Evolutionary conservation across 495 filamentous ascomycete species (phyloP).

Genomic region (Xylaria venustula): DNA sequence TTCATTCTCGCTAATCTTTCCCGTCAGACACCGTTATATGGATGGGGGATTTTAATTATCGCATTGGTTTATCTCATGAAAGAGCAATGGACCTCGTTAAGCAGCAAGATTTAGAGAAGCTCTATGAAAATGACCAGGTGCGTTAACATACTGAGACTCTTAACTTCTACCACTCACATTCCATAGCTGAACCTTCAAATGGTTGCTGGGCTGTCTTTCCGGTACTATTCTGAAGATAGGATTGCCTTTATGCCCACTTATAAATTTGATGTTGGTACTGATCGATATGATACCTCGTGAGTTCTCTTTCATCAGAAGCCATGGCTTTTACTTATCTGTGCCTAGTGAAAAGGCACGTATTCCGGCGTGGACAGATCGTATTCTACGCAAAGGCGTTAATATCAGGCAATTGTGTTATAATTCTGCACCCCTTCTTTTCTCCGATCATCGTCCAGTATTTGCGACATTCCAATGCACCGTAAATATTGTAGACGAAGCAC

Average conservation of each 20-base stretch:
- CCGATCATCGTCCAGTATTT: constrained; percentile 92
- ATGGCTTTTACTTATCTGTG: constrained; percentile 7
- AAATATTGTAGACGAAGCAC: constrained; percentile 69
- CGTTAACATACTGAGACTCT: constrained; percentile 1
- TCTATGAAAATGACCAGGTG: constrained; percentile 94
- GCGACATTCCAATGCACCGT: constrained; percentile 82
- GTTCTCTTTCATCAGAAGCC: constrained; percentile 23
- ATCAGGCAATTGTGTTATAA: constrained; percentile 80
- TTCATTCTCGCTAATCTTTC: neutral
- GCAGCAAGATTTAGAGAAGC: constrained; percentile 65
- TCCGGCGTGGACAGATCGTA: constrained; percentile 94
- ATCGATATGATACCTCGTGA: constrained; percentile 90
- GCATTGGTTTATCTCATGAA: constrained; percentile 82
- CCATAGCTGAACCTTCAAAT: constrained; percentile 88
- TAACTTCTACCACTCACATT: constrained; percentile 16
- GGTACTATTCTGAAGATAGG: constrained; percentile 81
- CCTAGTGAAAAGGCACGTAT: constrained; percentile 85
- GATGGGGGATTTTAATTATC: constrained; percentile 98
- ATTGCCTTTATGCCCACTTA: constrained; percentile 91
- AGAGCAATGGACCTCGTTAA: constrained; percentile 72
- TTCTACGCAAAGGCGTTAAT: constrained; percentile 80
- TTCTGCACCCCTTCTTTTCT: constrained; percentile 75
- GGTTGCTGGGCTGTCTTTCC: constrained; percentile 86
- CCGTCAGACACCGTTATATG: constrained; percentile 77
- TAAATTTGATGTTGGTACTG: constrained; percentile 85